Percentiles rank a stretch among this genome's conserved stretches.
These are phyloP conservation scores for Aspergillus taichungensis DNA, from an alignment of 495 filamentous ascomycete species.

Conservation along the genomic window DNA sequence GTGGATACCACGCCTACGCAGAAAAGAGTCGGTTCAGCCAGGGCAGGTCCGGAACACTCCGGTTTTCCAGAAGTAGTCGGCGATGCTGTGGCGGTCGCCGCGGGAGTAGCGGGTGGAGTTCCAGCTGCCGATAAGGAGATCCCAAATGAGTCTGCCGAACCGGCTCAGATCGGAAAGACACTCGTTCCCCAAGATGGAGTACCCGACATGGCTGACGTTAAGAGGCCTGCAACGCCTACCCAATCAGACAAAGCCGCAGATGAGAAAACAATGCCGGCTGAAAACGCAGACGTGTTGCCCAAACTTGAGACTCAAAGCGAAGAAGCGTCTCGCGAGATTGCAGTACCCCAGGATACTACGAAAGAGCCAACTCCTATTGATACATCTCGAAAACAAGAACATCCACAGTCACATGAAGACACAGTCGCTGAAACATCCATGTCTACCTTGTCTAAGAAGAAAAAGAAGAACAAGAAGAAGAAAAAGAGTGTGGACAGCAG, in stretches of 20 bases:
- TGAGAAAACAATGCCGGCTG: too few species aligned
- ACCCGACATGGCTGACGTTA: not conserved
- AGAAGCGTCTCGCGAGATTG: not conserved
- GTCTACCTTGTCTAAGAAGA: slow-evolving; percentile 24
- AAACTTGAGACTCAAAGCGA: not conserved
- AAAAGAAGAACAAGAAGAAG: slow-evolving; percentile 32
- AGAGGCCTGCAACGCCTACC: not conserved
- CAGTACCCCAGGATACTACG: not conserved
- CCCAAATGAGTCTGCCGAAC: not conserved
- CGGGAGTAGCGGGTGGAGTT: not conserved
- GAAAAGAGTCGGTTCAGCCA: slow-evolving; percentile 1
- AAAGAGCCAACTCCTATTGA: not conserved
- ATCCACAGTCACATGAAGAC: slow-evolving; percentile 8
- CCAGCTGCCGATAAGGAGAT: not conserved
- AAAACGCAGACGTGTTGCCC: too few species aligned
- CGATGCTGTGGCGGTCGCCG: slow-evolving; percentile 21
- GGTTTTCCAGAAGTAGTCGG: slow-evolving; percentile 21
- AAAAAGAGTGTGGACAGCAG: slow-evolving; percentile 15
- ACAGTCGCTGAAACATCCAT: slow-evolving; percentile 8
- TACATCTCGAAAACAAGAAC: not conserved
- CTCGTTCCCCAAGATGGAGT: not conserved
- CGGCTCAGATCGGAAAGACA: too few species aligned
- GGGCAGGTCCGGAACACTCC: slow-evolving; percentile 1
- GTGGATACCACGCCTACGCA: slow-evolving; percentile 16
- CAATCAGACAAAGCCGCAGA: too few species aligned